These are phyloP conservation scores for Pseudocercospora eumusae DNA, from an alignment of 2,329 filamentous ascomycete genomes.

Conservation along the genomic window DNA sequence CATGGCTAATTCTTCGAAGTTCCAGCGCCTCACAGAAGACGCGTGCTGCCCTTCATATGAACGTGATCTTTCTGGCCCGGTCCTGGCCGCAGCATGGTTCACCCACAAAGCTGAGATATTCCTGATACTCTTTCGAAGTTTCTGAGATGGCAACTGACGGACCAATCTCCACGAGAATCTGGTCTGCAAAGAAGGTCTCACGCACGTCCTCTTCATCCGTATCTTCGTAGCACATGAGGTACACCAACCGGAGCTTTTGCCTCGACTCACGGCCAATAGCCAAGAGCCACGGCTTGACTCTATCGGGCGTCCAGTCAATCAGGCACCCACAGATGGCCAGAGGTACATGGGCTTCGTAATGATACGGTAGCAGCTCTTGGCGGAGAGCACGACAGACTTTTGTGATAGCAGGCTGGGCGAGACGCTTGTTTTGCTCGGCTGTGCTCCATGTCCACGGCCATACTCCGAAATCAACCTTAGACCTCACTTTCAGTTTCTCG, in stretches of 20 bases:
- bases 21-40: not conserved
- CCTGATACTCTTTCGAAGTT: not conserved
- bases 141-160: not conserved
- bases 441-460: not conserved
- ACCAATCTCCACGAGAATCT: not conserved
- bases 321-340: not conserved
- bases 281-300: not conserved
- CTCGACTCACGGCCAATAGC: not conserved
- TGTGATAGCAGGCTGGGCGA: not conserved
- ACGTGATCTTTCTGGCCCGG: not conserved
- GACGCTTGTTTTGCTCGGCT: not conserved
- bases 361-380: not conserved
- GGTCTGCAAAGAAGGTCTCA: not conserved
- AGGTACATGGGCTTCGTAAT: not conserved
- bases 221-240: not conserved
- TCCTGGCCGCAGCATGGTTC: not conserved
- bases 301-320: not conserved
- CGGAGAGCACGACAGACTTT: not conserved
- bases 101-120: not conserved
- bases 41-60: not conserved
- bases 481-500: not conserved
- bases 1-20: not conserved
- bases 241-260: not conserved
- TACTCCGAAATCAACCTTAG: no score
- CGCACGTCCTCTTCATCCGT: not conserved